Base-by-base conservation (phyloP, 2,329 filamentous ascomycete species). In the Trichoderma polysporum region DNA sequence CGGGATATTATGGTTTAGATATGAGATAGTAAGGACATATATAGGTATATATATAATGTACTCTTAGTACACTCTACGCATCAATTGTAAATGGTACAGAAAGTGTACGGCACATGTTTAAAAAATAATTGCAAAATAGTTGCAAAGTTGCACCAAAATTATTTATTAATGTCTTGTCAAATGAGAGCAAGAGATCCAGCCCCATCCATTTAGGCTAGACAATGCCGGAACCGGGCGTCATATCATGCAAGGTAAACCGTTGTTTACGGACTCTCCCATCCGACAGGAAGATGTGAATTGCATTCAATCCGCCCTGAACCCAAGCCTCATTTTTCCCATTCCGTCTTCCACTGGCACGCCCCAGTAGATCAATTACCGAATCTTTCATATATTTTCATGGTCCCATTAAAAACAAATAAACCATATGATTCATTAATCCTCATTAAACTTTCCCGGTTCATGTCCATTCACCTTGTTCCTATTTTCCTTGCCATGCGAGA, bases 381-480 rank as follows among this genome's bases (percentile, higher is more conserved):
- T 70, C 69, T 71, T 58, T 70, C 69, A 71, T 73, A 71, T 69
- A 75, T 71, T 72, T 73, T 72, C 69, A 73, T 73, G 74, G 71
- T 73, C 75, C 76, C 76, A 75, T 75, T 75, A 63, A 75, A 77
- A 66, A 72, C 72, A 71, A 74, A 76, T 75, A 76, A 76, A 71
- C 73, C 76, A 75, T 74, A 72, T 77, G 74, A 71, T 69, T 76
- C 74, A 73, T 76, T 73, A 75, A 74, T 68, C 73, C 73, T 74
- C 71, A 70, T 71, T 71, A 73, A 74, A 74, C 71, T 72, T 69
- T 71, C 69, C 69, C 71, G 70, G 68, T 73, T 72, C 70, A 73
- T 74, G 70, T 73, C 70, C 70, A 73, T 73, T 73, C 72, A 73
- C 71, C 71, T 71, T 70, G 67, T 72, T 70, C 70, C 67, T 68